Evolutionary conservation across 2,329 filamentous ascomycete genomes (phyloP).

Genomic region (Lachnellula arida): DNA sequence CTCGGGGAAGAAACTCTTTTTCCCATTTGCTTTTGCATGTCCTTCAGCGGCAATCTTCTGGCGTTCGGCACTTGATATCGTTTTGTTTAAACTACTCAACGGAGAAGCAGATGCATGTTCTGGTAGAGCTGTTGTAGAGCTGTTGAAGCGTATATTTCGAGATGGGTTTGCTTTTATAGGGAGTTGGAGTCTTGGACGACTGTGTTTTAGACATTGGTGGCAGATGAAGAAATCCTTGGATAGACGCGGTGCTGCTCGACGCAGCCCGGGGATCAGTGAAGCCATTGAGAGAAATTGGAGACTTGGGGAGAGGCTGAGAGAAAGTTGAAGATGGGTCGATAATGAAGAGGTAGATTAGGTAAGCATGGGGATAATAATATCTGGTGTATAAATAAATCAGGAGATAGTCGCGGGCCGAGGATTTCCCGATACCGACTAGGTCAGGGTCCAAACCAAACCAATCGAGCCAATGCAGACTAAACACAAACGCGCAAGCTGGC

Average conservation of each 20-base stretch:
- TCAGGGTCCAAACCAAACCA: too few relatives aligned
- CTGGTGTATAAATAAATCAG: conserved; percentile 4
- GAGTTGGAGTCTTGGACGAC: conserved; percentile 13
- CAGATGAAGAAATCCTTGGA: conserved; percentile 30
- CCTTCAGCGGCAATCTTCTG: not conserved
- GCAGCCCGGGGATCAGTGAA: conserved; percentile 28
- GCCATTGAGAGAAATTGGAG: conserved; percentile 23
- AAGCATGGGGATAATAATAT: conserved; percentile 3
- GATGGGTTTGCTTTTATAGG: conserved; percentile 20
- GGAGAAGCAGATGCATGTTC: conserved; percentile 14
- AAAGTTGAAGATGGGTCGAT: conserved; percentile 10
- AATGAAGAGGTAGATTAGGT: conserved; percentile 9
- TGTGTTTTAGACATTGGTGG: conserved; percentile 26
- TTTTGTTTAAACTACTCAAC: conserved; percentile 21
- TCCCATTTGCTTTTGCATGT: conserved; percentile 5
- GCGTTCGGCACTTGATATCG: conserved; percentile 15
- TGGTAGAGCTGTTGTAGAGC: conserved; percentile 18
- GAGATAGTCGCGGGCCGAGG: conserved; percentile 1
- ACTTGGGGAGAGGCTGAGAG: conserved; percentile 4
- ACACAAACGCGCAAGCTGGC: not conserved
- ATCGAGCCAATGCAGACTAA: too few relatives aligned
- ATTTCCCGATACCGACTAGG: not conserved
- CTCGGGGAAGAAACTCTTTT: conserved; percentile 35
- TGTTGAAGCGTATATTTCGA: conserved; percentile 29
- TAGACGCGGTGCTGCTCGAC: conserved; percentile 26